Evolutionary conservation across 129 eudicot species (phyloP), one percentile per base, ranked within the genome.

Genomic region (Helianthus tuberosus): DNA sequence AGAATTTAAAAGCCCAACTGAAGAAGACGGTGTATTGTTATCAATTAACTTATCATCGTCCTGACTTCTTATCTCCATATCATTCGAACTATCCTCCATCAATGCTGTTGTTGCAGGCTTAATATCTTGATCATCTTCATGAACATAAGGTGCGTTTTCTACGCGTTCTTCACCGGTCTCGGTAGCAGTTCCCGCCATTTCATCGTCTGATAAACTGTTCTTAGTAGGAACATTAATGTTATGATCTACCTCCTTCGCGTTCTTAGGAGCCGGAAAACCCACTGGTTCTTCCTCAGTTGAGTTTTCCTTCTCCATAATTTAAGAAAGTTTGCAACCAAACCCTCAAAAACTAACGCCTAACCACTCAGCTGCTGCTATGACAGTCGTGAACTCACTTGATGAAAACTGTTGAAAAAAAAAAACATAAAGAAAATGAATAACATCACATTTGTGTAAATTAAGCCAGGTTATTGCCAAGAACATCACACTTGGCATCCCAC

Each of bases 221-320:
- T 50, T 64, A 50, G 41, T 38, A 74, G 62, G 54, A 63, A 55
- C 57, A 64, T 62, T 35, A 9, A 15, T 50, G 9, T 3, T 74
- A 63, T 74, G 71, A 62, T 74, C 79, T 74, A 36, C 53, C 43
- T 16, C 35, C 35, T 17, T 71, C 25, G 41, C 72, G 48, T 76
- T 64, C 36, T 43, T 41, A 38, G 75, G 60, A 68, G 61, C 60
- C n/a, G 76, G 64, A 75, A 69, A 70, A 79, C 49, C 67, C 14
- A 71, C 72, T 41, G 36, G 53, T 66, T 58, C 44, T 73, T 51
- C 62, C 61, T 59, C 82, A 29, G 35, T 15, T 36, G 70, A 71
- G 36, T 79, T 83, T 79, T 76, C 82, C 79, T 63, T 76, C 68
- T 76, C 81, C 83, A 81, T 85, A 66, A 71, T 44, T 2, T 74